phyloP scores from a whole-genome alignment of 345 rosid genomes.

The Arabidopsis suecica region DNA sequence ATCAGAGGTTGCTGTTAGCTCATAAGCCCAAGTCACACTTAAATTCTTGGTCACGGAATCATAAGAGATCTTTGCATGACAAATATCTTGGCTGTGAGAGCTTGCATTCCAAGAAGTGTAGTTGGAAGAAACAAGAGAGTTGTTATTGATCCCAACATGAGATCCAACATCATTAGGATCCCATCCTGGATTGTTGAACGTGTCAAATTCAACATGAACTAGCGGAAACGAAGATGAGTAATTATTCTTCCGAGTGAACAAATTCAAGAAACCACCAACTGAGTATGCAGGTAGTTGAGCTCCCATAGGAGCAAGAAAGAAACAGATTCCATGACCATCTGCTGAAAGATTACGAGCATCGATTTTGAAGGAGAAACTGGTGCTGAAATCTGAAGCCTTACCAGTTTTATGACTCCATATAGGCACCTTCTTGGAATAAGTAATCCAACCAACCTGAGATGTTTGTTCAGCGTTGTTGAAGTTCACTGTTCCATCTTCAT shows the following conservation, averaged over 20 bases:
- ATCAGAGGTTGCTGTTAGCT: not conserved
- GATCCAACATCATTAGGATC: constrained; percentile 42
- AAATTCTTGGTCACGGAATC: constrained; percentile 45
- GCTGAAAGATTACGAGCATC: constrained; percentile 15
- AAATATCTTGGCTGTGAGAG: constrained; percentile 28
- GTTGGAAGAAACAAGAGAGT: constrained; percentile 27
- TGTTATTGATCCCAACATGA: constrained; percentile 50
- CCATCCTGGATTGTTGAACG: constrained; percentile 31
- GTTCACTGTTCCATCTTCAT: constrained; percentile 22
- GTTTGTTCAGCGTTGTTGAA: constrained; percentile 14
- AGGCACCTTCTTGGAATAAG: constrained; percentile 24
- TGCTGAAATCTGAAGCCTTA: constrained; percentile 26
- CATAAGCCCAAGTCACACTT: constrained; percentile 47
- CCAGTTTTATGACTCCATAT: constrained; percentile 30
- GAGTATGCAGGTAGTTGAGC: constrained; percentile 46
- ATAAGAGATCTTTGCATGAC: constrained; percentile 43
- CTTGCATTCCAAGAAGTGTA: constrained; percentile 45
- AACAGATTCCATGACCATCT: constrained; percentile 35
- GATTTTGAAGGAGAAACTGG: constrained; percentile 38
- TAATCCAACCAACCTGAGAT: constrained; percentile 37
- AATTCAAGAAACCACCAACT: constrained; percentile 47
- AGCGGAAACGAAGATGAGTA: constrained; percentile 35
- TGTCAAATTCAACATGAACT: constrained; percentile 51
- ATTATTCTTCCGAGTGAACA: constrained; percentile 29
- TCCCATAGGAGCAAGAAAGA: constrained; percentile 46